Evolutionary conservation across 2,329 filamentous ascomycete genomes (phyloP).

Genomic region (Trichoderma sp.): DNA sequence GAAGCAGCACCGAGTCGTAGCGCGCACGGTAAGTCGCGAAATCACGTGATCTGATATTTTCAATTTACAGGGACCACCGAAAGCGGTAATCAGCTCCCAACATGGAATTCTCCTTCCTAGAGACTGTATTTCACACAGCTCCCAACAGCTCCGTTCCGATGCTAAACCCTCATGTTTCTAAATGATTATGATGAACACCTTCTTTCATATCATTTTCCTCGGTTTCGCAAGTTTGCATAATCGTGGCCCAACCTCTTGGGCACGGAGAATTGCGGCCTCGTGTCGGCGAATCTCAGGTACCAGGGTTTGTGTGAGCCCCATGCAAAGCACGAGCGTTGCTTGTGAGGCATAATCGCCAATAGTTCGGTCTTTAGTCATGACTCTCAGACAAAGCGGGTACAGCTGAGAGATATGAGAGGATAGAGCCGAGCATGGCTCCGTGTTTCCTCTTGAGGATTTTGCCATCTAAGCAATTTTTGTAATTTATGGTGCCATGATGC

Average conservation of each 20-base stretch:
- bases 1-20: neutral
- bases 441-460: neutral
- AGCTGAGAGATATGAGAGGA: neutral
- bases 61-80: neutral
- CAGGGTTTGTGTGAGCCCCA: slow-evolving; percentile 6
- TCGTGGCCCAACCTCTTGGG: neutral
- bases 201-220: neutral
- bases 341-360: neutral
- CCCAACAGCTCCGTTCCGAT: neutral
- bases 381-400: slow-evolving; percentile 11
- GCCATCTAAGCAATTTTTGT: neutral
- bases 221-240: neutral
- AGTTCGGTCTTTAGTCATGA: slow-evolving; percentile 15
- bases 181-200: rapidly evolving
- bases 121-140: neutral
- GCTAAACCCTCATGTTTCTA: neutral
- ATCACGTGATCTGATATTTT: slow-evolving; percentile 20
- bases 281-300: slow-evolving; percentile 8
- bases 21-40: slow-evolving; percentile 15
- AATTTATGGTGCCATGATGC: neutral
- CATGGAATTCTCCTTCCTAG: neutral
- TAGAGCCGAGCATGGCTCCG: slow-evolving; percentile 15
- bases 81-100: neutral
- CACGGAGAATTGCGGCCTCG: slow-evolving; percentile 14
- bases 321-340: neutral